These are phyloP conservation scores for Tympanopsis confertula DNA, from an alignment of 2,329 filamentous ascomycete species.

Conservation along the genomic window DNA sequence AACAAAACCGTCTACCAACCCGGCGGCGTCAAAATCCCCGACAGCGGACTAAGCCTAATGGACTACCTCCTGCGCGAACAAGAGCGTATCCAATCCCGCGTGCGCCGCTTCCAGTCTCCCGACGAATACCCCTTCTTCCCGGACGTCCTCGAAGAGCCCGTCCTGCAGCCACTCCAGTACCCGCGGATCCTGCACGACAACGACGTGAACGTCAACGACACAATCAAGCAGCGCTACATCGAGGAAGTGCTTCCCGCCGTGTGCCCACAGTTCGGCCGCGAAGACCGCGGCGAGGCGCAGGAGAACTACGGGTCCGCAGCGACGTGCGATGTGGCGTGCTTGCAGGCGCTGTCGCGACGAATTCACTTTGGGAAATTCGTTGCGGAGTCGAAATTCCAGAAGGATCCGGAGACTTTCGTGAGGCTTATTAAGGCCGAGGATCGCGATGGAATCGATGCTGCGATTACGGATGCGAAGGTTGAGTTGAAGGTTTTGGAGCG, in stretches of 20 bases:
- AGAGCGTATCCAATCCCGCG: slow-evolving; percentile 52
- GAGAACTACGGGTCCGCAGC: slow-evolving; percentile 59
- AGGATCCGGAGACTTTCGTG: slow-evolving; percentile 49
- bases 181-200: slow-evolving; percentile 54
- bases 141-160: slow-evolving; percentile 42
- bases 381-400: slow-evolving; percentile 55
- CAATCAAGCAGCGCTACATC: slow-evolving; percentile 51
- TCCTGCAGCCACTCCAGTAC: slow-evolving; percentile 51
- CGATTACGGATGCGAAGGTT: slow-evolving; percentile 52
- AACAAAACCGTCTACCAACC: slow-evolving; percentile 55
- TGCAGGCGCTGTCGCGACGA: slow-evolving; percentile 53
- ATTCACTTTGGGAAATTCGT: slow-evolving; percentile 66
- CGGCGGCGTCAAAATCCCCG: slow-evolving; percentile 52
- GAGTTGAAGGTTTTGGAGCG: slow-evolving; percentile 57
- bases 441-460: slow-evolving; percentile 46
- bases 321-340: slow-evolving; percentile 47
- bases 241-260: slow-evolving; percentile 46
- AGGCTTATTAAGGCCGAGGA: slow-evolving; percentile 49
- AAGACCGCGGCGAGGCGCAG: slow-evolving; percentile 47
- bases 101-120: slow-evolving; percentile 56
- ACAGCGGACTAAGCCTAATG: slow-evolving; percentile 12
- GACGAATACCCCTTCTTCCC: slow-evolving; percentile 65
- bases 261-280: slow-evolving; percentile 36
- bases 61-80: slow-evolving; percentile 58
- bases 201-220: slow-evolving; percentile 50